Base-by-base conservation (phyloP, 768 basidiomycete species). In the Amanita fuliginea region DNA sequence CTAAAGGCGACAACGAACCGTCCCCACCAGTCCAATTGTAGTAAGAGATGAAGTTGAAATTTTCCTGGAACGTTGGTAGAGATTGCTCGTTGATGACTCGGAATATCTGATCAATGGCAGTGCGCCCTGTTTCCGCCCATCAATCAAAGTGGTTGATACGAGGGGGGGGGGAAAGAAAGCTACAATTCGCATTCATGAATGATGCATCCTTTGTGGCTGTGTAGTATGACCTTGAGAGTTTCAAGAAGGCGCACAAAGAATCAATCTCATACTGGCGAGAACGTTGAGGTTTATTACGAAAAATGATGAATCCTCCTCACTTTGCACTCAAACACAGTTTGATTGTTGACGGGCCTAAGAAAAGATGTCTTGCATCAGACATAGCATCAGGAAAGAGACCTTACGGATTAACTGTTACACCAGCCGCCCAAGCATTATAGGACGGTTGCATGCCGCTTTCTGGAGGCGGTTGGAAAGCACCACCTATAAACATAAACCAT, bases 241-340 rank as follows among this genome's bases (percentile, higher is more conserved):
- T 89, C 56, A 89, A 63, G 67, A 88, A 88, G 5, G 83, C 78
- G 52, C 83, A 86, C 0, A 89, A 66, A 0, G 85, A 87, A 59
- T 89, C 86, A 43, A 89, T 69, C 60, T 89, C 86, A 56, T 86
- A 89, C 83, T 84, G 49, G 30, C 45, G 41, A 28, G 42, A 13
- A 33, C 14, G 46, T 11, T 22, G 39, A 45, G 50, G 26, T 14
- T 9, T 33, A 34, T 41, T 16, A 18, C 28, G 9, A 39, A 16
- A 18, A 42, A 30, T 24, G 21, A 26, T 4, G 36, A 33, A 6
- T 37, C 24, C 16, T 42, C 18, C 63, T 34, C 48, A 82, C 84
- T 72, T 89, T 89, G 78, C 86, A 89, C 60, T 88, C 86, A 54
- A 83, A 89, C 0, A 89, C 86, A 0, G 76, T 81, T 47, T 72